Percentiles rank a stretch among this genome's conserved stretches.
Evolutionary conservation across 1,284 basidiomycete genomes (phyloP).

Genomic region (Amylostereum chailletii): DNA sequence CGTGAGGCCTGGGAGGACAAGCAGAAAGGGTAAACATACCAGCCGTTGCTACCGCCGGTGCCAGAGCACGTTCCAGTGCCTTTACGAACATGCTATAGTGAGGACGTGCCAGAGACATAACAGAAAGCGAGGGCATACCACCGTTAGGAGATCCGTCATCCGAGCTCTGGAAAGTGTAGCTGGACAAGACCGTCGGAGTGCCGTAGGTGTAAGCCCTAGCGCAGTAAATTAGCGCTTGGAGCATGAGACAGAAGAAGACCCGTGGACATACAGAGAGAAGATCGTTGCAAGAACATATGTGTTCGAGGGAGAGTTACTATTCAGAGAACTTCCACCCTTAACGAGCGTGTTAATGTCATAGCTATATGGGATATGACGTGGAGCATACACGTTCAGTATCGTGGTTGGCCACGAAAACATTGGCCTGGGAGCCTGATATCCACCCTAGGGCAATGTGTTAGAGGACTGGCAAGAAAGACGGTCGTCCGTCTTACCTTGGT

Average conservation of each 20-base stretch:
- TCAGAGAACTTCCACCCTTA: slow-evolving; percentile 46
- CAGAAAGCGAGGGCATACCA: slow-evolving; percentile 14
- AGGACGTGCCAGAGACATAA: neutral
- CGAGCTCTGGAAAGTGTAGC: slow-evolving; percentile 39
- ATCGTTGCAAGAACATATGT: slow-evolving; percentile 51
- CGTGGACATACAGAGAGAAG: slow-evolving; percentile 39
- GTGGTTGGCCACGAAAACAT: slow-evolving; percentile 65
- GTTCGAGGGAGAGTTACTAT: slow-evolving; percentile 51
- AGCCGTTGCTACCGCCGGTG: slow-evolving; percentile 43
- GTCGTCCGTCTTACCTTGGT: slow-evolving; percentile 26
- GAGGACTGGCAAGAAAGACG: too few species aligned
- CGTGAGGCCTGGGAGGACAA: neutral
- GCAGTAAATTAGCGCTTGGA: neutral
- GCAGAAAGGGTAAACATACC: slow-evolving; percentile 19
- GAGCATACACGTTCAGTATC: slow-evolving; percentile 55
- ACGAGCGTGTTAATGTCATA: neutral
- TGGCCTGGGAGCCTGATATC: slow-evolving; percentile 44
- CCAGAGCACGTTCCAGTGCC: slow-evolving; percentile 43
- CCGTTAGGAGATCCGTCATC: slow-evolving; percentile 46
- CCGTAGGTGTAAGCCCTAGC: slow-evolving; percentile 51
- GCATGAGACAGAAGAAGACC: slow-evolving; percentile 12
- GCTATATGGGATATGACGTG: slow-evolving; percentile 32
- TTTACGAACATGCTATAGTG: slow-evolving; percentile 12
- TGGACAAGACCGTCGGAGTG: slow-evolving; percentile 54
- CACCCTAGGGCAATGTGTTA: slow-evolving; percentile 28